Evolutionary conservation across 1,139 yeast genomes (phyloP).

Genomic region (Yamadazyma mexicana): DNA sequence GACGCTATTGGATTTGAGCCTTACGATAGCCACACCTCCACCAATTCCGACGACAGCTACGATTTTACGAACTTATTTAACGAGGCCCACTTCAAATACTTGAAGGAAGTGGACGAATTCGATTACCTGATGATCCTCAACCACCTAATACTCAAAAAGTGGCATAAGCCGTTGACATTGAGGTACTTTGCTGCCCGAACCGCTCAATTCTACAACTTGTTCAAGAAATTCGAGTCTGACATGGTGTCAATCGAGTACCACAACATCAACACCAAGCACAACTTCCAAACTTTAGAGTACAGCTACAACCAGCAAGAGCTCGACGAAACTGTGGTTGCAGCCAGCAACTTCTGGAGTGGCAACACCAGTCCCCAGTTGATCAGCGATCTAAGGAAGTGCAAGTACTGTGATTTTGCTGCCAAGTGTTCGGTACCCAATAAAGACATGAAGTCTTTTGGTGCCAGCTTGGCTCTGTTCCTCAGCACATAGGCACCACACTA

Average conservation of each 20-base stretch:
- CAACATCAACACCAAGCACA: constrained; percentile 28
- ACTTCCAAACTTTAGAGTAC: constrained; percentile 40
- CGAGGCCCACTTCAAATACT: constrained; percentile 8
- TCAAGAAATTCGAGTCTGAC: constrained; percentile 35
- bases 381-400: constrained; percentile 41
- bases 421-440: constrained; percentile 34
- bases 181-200: constrained; percentile 56
- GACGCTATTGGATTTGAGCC: constrained; percentile 38
- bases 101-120: constrained; percentile 18
- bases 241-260: constrained; percentile 55
- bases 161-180: constrained; percentile 58
- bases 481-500: no score
- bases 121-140: constrained; percentile 14
- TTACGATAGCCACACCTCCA: constrained; percentile 28
- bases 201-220: constrained; percentile 45
- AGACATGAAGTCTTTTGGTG: constrained; percentile 16
- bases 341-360: constrained; percentile 59
- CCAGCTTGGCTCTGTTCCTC: constrained; percentile 16
- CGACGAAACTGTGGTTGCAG: constrained; percentile 24
- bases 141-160: constrained; percentile 25
- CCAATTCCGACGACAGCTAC: constrained; percentile 4
- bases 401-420: constrained; percentile 50
- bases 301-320: constrained; percentile 31
- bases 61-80: constrained; percentile 10
- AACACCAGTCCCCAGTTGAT: constrained; percentile 43